These are phyloP conservation scores for Diaporthe vaccinii DNA, from an alignment of 2,329 filamentous ascomycete species.

Conservation along the genomic window DNA sequence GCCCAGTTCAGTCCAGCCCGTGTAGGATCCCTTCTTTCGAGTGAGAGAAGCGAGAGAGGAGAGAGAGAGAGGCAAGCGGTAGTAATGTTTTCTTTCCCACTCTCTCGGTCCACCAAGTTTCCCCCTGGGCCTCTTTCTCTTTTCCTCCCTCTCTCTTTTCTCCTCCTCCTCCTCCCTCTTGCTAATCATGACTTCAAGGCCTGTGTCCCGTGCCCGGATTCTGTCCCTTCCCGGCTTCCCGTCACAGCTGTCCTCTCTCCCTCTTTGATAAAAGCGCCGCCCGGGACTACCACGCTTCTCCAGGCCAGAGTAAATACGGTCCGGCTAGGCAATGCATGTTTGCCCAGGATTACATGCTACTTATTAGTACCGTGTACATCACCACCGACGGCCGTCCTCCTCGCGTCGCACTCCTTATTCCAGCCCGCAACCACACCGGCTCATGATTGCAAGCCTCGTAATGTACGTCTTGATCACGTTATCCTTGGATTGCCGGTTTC, in stretches of 20 bases:
- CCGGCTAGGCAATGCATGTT: not conserved
- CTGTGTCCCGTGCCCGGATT: slow-evolving; percentile 15
- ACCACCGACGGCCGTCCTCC: not conserved
- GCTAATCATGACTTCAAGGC: slow-evolving; percentile 32
- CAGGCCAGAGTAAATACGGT: not conserved
- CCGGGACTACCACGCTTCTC: too few relatives aligned
- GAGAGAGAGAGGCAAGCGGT: not conserved
- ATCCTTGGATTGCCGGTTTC: not conserved
- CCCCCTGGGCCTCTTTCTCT: not conserved
- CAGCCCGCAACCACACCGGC: not conserved
- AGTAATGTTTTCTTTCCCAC: slow-evolving; percentile 29
- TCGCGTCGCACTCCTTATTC: not conserved
- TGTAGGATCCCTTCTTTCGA: slow-evolving; percentile 1
- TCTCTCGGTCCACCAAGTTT: slow-evolving; percentile 19
- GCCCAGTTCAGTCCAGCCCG: slow-evolving; percentile 8
- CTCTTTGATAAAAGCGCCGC: not conserved
- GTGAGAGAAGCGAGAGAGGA: not conserved
- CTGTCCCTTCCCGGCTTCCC: slow-evolving; percentile 20
- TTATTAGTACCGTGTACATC: slow-evolving; percentile 14
- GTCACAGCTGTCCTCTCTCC: slow-evolving; percentile 14
- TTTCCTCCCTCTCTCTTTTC: not conserved
- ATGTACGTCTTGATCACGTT: slow-evolving; percentile 24
- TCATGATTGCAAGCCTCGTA: not conserved
- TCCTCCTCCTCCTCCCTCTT: not conserved
- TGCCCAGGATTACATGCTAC: not conserved